Evolutionary conservation across 1,284 basidiomycete genomes (phyloP).

Genomic region (Puccinia hordei): DNA sequence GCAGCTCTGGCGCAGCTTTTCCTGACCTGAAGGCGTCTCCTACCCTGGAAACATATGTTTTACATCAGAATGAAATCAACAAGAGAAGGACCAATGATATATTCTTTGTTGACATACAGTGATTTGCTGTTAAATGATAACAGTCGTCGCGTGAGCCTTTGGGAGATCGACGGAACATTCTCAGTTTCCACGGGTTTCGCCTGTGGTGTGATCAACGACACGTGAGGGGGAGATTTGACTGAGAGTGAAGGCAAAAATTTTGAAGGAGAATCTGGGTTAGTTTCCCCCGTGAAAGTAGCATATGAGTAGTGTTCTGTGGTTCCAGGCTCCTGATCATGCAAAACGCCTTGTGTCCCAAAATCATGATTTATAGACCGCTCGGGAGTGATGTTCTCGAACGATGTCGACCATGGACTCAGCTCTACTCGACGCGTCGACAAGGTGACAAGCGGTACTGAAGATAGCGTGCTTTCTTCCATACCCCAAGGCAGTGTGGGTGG

Average conservation of each 20-base stretch:
- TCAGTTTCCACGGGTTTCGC: neutral
- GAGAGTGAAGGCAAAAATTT: neutral
- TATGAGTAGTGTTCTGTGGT: neutral
- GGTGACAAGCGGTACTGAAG: neutral
- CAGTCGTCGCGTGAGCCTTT: constrained; percentile 13
- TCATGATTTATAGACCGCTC: neutral
- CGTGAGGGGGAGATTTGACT: neutral
- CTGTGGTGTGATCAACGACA: neutral
- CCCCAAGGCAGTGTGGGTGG: neutral
- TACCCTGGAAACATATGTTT: neutral
- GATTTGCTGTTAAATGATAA: constrained; percentile 9
- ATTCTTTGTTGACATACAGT: neutral
- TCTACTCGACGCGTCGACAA: constrained; percentile 18
- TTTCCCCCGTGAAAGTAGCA: neutral
- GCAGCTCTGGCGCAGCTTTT: neutral
- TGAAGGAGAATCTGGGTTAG: neutral
- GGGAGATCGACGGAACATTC: constrained; percentile 14
- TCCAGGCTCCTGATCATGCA: neutral
- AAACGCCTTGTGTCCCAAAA: neutral
- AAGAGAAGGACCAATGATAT: neutral
- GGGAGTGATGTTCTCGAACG: constrained; percentile 16
- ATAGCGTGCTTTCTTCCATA: neutral
- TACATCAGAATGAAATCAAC: neutral
- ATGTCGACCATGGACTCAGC: constrained; percentile 7
- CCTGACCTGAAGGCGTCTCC: neutral